Evolutionary conservation across 768 basidiomycete species (phyloP), one percentile per base, ranked within the genome.

Genomic region (Leccinum variicolor): DNA sequence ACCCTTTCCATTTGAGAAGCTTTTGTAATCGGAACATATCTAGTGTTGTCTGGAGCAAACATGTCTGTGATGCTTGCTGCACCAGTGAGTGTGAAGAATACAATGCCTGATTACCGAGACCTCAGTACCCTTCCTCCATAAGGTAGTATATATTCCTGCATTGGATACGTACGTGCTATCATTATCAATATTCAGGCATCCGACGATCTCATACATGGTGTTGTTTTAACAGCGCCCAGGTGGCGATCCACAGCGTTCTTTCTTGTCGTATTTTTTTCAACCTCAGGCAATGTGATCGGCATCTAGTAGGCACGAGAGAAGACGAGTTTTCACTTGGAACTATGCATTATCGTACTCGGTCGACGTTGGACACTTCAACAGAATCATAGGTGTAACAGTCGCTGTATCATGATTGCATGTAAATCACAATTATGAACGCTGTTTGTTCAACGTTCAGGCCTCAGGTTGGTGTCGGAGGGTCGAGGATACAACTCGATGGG

Each of bases 241-340:
- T 72, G 34, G 71, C 64, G 1, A 29, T 70, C 29, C 69, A 71
- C 19, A 50, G 69, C 26, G 47, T 73, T 14, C 61, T 70, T 11
- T 61, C 66, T 31, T 64, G 34, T 34, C 34, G 34, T 15, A 34
- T 34, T 15, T 34, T 34, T 15, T 34, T 34, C 15, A 34, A 34
- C 41, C 69, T 72, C 4, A 58, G 53, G 19, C 52, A 61, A 21
- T 66, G 64, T 28, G 61, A 66, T 34, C 31, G 34, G 39, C 39
- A 50, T 17, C 26, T 23, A 1, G 39, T 23, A 1, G 39, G 25
- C 6, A 29, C 19, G 17, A 17, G 9, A 1, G 23, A 8, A n/a
- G 10, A 47, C 0, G 58, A 36, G 3, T 3, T 53, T 14, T 47
- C 62, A 9, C 62, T 68, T 1, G 53, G 29, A 11, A 26, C 55